Evolutionary conservation across 192 early-diverging fungal species (phyloP).

Genomic region (Linnemannia schmuckeri): DNA sequence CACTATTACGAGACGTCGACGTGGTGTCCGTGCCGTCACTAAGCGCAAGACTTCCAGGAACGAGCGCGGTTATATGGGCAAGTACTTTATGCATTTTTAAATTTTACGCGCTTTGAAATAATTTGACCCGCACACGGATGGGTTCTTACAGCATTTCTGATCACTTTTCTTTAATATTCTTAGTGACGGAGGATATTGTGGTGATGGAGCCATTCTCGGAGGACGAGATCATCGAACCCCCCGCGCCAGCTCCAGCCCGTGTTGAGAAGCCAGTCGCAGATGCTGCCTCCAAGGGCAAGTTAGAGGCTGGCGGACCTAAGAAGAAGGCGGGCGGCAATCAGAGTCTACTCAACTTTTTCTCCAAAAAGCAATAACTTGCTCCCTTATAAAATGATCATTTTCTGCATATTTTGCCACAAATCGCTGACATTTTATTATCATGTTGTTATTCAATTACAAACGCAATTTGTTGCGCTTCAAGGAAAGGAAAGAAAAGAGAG

Average conservation of each 20-base stretch:
- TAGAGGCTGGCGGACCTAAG: conserved; percentile 12
- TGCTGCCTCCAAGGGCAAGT: background rate
- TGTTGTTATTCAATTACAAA: background rate
- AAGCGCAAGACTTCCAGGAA: conserved; percentile 42
- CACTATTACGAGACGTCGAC: conserved; percentile 13
- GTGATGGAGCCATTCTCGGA: conserved; percentile 38
- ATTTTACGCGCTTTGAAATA: background rate
- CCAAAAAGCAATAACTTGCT: background rate
- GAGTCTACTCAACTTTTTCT: conserved; percentile 52
- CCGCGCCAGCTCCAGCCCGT: conserved; percentile 11
- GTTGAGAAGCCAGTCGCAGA: background rate
- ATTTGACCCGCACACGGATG: background rate
- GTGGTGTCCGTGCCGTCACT: conserved; percentile 30
- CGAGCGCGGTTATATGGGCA: conserved; percentile 52
- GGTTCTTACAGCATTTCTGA: background rate
- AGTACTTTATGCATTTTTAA: background rate
- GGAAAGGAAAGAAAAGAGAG: background rate
- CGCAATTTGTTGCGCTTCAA: background rate
- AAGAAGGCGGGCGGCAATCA: conserved; percentile 45
- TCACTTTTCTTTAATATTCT: background rate
- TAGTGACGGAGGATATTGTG: conserved; percentile 48
- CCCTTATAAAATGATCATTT: background rate
- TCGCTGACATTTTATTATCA: conserved; percentile 26
- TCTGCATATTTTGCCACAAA: conserved; percentile 14
- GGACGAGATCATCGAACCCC: conserved; percentile 21